phyloP scores from a whole-genome alignment of 2,329 filamentous ascomycete genomes.

The Arthrinium puccinioides region DNA sequence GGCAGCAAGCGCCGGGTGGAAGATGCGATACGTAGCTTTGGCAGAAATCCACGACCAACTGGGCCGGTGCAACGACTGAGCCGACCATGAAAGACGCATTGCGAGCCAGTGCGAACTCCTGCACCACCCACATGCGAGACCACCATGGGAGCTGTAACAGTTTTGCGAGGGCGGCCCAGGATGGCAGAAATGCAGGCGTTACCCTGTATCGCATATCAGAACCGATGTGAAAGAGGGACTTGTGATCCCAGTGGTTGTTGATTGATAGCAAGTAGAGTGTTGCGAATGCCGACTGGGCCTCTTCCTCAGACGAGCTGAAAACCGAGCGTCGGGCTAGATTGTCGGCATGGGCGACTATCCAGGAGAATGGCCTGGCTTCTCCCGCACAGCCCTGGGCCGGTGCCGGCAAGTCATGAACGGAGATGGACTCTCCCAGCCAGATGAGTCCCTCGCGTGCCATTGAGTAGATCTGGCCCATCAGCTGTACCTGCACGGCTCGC shows the following conservation, averaged over 20 bases:
- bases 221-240: constrained; percentile 1
- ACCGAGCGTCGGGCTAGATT: background rate
- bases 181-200: background rate
- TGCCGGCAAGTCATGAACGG: too few species aligned
- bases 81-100: constrained; percentile 2
- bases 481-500: constrained; percentile 1
- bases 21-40: background rate
- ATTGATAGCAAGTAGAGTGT: background rate
- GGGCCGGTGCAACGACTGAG: constrained; percentile 1
- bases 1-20: constrained; percentile 1
- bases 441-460: constrained; percentile 1
- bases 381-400: background rate
- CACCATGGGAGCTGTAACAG: constrained; percentile 3
- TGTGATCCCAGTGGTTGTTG: constrained; percentile 1
- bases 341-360: background rate
- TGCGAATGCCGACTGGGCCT: background rate
- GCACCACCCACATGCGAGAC: constrained; percentile 7
- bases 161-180: constrained; percentile 3
- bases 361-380: background rate
- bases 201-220: constrained; percentile 1
- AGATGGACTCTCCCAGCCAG: constrained; percentile 2
- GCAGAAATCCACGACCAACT: background rate
- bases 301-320: background rate
- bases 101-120: constrained; percentile 5
- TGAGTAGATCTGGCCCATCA: constrained; percentile 8